A percentile compares a stretch with the other conserved stretches of the same genome.
These are phyloP conservation scores for Dispira parvispora DNA, from an alignment of 192 early-diverging fungal genomes.

Conservation along the genomic window DNA sequence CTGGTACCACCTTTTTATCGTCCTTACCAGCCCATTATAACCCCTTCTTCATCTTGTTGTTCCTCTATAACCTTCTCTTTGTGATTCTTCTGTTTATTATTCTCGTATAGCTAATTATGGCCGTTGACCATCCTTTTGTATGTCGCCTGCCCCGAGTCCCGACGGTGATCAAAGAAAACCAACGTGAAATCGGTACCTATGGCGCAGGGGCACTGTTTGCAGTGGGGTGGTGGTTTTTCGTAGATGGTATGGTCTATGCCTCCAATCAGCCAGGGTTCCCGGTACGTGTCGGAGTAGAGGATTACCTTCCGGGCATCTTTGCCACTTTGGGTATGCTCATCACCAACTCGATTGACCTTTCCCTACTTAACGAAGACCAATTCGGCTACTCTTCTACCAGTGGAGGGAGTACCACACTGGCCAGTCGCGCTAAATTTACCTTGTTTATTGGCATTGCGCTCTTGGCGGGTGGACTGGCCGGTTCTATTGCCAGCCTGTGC, in stretches of 20 bases:
- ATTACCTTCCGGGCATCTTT: slow-evolving; percentile 30
- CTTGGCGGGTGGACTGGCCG: slow-evolving; percentile 30
- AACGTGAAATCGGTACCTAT: slow-evolving; percentile 28
- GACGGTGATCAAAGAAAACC: slow-evolving; percentile 13
- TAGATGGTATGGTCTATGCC: slow-evolving; percentile 28
- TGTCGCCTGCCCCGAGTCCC: background rate
- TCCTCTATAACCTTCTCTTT: no score
- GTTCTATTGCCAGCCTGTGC: slow-evolving; percentile 27
- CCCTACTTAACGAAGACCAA: slow-evolving; percentile 27
- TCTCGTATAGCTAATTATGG: background rate
- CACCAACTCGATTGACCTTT: slow-evolving; percentile 32
- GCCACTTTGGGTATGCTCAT: slow-evolving; percentile 32
- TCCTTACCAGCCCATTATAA: no score
- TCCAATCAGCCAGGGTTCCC: slow-evolving; percentile 15
- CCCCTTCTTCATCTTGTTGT: no score
- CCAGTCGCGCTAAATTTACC: slow-evolving; percentile 29
- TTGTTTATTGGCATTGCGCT: slow-evolving; percentile 34
- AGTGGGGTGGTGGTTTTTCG: slow-evolving; percentile 34
- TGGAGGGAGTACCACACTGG: slow-evolving; percentile 17
- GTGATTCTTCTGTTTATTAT: no score
- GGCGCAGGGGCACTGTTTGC: slow-evolving; percentile 27
- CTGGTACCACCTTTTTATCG: no score
- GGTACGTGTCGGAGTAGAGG: slow-evolving; percentile 26
- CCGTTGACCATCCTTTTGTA: background rate
- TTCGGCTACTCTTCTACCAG: slow-evolving; percentile 17